Percentiles rank a stretch among this genome's conserved stretches.
Conservation (phyloP, 2,329 filamentous ascomycete species). For the Ophiostoma australiae region DNA sequence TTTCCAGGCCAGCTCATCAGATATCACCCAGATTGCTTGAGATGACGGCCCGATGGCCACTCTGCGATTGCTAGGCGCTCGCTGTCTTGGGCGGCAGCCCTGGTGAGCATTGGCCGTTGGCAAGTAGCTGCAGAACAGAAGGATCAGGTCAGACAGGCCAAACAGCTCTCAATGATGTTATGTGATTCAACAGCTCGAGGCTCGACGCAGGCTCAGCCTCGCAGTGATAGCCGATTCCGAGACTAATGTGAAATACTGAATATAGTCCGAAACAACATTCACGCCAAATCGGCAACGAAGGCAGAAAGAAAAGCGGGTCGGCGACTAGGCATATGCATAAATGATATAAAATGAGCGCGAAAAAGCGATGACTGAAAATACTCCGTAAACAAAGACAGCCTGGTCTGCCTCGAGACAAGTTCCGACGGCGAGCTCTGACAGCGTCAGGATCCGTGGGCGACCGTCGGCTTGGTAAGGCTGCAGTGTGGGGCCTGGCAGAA, state of each 20-base stretch:
- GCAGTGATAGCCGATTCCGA: not conserved
- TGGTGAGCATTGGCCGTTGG: not conserved
- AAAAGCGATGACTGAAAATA: not conserved
- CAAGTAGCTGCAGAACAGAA: not conserved
- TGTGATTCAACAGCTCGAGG: not conserved
- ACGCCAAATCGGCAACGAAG: not conserved
- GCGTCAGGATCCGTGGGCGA: not conserved
- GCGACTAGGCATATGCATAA: not conserved
- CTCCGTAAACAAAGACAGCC: not conserved
- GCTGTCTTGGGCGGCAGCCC: not conserved
- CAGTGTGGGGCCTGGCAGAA: not conserved
- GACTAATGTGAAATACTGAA: not conserved
- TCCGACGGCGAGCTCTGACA: not conserved
- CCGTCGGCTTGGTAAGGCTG: conserved; percentile 8
- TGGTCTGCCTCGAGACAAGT: not conserved
- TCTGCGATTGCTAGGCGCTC: not conserved
- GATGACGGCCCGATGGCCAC: not conserved
- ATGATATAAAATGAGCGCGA: not conserved
- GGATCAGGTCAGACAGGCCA: too few relatives aligned
- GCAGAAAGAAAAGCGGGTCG: not conserved
- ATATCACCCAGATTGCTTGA: too few relatives aligned
- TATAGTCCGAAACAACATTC: not conserved
- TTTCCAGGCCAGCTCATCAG: too few relatives aligned
- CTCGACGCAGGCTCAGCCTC: not conserved
- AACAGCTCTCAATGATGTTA: not conserved